phyloP scores from a whole-genome alignment of 2,329 filamentous ascomycete species.

The Clonostachys sp. region DNA sequence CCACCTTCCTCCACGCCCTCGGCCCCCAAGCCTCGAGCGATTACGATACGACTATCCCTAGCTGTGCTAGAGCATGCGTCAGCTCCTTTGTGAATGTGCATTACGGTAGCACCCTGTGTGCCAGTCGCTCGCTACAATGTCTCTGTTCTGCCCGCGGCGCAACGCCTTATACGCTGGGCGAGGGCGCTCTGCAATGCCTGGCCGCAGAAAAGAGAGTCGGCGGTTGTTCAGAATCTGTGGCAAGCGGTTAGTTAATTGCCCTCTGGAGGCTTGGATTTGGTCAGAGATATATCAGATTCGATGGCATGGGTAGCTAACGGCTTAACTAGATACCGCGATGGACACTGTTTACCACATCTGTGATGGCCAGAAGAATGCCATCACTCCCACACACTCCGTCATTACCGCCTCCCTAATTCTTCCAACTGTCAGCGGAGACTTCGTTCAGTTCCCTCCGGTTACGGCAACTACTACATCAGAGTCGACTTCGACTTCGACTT shows the following conservation, averaged over 20 bases:
- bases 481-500: background rate
- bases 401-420: constrained; percentile 52
- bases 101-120: constrained; percentile 46
- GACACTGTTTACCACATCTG: constrained; percentile 57
- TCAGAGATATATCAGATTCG: background rate
- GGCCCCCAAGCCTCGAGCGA: constrained; percentile 2
- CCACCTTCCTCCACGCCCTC: background rate
- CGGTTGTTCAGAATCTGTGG: constrained; percentile 44
- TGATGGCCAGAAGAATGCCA: constrained; percentile 37
- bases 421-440: constrained; percentile 16
- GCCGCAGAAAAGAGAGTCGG: constrained; percentile 44
- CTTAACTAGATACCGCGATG: constrained; percentile 12
- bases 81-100: constrained; percentile 57
- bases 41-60: constrained; percentile 30
- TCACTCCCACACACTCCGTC: constrained; percentile 51
- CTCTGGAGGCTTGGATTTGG: background rate
- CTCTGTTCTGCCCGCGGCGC: constrained; percentile 57
- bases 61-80: constrained; percentile 59
- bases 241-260: constrained; percentile 17
- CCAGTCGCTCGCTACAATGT: constrained; percentile 50
- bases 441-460: constrained; percentile 20
- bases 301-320: background rate
- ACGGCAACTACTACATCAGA: constrained; percentile 3
- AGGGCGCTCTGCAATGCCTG: constrained; percentile 66
- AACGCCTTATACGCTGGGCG: constrained; percentile 65